These are phyloP conservation scores for Staphylotrichum tortipilum DNA, from an alignment of 495 filamentous ascomycete species.

Conservation along the genomic window DNA sequence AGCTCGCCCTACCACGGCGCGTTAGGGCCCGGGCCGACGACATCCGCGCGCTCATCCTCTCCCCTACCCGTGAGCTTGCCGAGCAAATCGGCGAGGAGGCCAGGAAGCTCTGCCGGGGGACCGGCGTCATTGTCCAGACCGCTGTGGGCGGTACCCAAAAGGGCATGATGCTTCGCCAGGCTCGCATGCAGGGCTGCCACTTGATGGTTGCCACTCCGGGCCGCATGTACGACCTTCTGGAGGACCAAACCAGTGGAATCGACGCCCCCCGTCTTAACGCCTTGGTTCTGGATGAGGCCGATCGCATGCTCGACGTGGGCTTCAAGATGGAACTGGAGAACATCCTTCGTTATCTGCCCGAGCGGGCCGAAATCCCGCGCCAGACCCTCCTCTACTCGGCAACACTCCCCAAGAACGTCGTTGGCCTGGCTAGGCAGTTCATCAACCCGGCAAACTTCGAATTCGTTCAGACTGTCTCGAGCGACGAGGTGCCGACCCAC, in stretches of 20 bases:
- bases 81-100: slow-evolving; percentile 90
- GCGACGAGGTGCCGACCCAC: slow-evolving; percentile 77
- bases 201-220: slow-evolving; percentile 86
- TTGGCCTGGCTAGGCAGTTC: slow-evolving; percentile 58
- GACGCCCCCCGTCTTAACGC: slow-evolving; percentile 61
- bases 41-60: slow-evolving; percentile 83
- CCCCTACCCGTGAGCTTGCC: slow-evolving; percentile 88
- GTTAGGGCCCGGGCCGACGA: slow-evolving; percentile 44
- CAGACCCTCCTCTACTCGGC: slow-evolving; percentile 94
- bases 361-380: slow-evolving; percentile 48
- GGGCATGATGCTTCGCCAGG: slow-evolving; percentile 47
- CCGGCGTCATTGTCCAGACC: slow-evolving; percentile 66
- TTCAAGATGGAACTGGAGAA: slow-evolving; percentile 69
- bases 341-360: slow-evolving; percentile 61
- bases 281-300: slow-evolving; percentile 92
- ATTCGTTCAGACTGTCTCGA: slow-evolving; percentile 72
- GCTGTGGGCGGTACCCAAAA: slow-evolving; percentile 89
- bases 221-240: slow-evolving; percentile 74
- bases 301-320: slow-evolving; percentile 82
- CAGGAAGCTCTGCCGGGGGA: slow-evolving; percentile 53
- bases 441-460: slow-evolving; percentile 54
- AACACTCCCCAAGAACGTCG: slow-evolving; percentile 77
- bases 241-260: slow-evolving; percentile 57
- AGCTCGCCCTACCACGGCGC: slow-evolving; percentile 27
- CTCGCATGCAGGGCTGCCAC: slow-evolving; percentile 71